phyloP scores from a whole-genome alignment of 176 grass and related monocot genomes.

The Chrysopogon serrulatus region DNA sequence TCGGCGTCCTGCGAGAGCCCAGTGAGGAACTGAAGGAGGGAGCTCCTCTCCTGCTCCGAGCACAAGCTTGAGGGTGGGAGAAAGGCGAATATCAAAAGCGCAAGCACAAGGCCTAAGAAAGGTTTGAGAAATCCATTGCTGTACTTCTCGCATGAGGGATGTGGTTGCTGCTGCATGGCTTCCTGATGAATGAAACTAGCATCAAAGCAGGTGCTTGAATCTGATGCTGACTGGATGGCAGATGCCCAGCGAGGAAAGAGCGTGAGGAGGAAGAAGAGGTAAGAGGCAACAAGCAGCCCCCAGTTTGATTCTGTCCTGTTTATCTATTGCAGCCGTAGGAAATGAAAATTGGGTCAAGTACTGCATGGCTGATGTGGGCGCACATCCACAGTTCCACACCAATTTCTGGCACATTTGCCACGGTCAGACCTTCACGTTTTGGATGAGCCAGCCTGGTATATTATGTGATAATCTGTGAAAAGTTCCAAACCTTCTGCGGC shows the following conservation, averaged over 20 bases:
- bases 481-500: constrained; percentile 4
- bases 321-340: neutral
- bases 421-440: constrained; percentile 24
- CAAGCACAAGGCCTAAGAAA: neutral
- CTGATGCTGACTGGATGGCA: neutral
- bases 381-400: constrained; percentile 37
- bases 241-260: neutral
- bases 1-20: neutral
- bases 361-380: neutral
- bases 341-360: constrained; percentile 2
- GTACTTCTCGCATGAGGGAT: constrained; percentile 7
- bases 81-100: neutral
- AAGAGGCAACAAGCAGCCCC: neutral
- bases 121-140: neutral
- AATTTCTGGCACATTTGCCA: neutral
- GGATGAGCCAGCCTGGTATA: neutral
- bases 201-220: neutral
- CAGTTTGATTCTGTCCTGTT: neutral
- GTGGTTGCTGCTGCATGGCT: constrained; percentile 1
- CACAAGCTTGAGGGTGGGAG: constrained; percentile 7
- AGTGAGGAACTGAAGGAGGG: constrained; percentile 28
- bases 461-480: neutral
- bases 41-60: constrained; percentile 22
- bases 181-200: neutral
- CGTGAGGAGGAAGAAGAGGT: neutral